These are phyloP conservation scores for Globisporangium megalacanthum DNA, from an alignment of 352 stramenopile species.

Conservation along the genomic window DNA sequence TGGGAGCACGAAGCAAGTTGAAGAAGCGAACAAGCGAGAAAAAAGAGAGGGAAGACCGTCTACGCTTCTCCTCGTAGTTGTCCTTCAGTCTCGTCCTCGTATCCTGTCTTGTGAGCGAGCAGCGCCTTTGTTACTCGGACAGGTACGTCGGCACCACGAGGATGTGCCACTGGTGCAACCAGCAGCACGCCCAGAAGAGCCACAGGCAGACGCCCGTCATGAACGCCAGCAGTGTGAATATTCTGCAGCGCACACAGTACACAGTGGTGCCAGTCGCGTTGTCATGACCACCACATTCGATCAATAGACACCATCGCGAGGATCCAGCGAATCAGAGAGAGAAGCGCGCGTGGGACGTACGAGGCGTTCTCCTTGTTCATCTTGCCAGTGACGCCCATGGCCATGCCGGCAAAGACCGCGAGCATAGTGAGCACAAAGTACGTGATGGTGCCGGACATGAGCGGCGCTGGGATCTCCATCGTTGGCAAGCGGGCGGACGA, in stretches of 20 bases:
- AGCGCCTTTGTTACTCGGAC: slow-evolving; percentile 41
- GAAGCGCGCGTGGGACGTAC: slow-evolving; percentile 34
- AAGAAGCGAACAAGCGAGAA: too few relatives aligned
- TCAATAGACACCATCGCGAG: not conserved
- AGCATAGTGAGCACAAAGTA: slow-evolving; percentile 85
- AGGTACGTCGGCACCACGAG: slow-evolving; percentile 77
- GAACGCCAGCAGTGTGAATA: slow-evolving; percentile 78
- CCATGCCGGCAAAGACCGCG: slow-evolving; percentile 68
- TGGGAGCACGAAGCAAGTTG: too few relatives aligned
- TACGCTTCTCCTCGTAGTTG: too few relatives aligned
- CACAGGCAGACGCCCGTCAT: slow-evolving; percentile 83
- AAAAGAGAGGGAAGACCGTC: too few relatives aligned
- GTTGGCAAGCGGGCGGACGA: not conserved
- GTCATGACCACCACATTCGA: too few relatives aligned
- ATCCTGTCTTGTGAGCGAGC: not conserved
- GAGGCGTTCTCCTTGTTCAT: slow-evolving; percentile 80
- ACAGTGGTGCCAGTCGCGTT: not conserved
- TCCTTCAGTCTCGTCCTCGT: not conserved
- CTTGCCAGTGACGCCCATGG: slow-evolving; percentile 76
- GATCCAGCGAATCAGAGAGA: not conserved
- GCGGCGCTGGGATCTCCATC: slow-evolving; percentile 74
- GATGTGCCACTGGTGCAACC: slow-evolving; percentile 88
- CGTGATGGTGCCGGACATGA: slow-evolving; percentile 79
- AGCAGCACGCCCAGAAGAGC: slow-evolving; percentile 90
- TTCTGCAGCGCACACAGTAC: slow-evolving; percentile 26